A percentile compares a stretch with the other conserved stretches of the same genome.
Conservation (phyloP, 306 rosid species). For the Elaeagnus macrophylla region DNA sequence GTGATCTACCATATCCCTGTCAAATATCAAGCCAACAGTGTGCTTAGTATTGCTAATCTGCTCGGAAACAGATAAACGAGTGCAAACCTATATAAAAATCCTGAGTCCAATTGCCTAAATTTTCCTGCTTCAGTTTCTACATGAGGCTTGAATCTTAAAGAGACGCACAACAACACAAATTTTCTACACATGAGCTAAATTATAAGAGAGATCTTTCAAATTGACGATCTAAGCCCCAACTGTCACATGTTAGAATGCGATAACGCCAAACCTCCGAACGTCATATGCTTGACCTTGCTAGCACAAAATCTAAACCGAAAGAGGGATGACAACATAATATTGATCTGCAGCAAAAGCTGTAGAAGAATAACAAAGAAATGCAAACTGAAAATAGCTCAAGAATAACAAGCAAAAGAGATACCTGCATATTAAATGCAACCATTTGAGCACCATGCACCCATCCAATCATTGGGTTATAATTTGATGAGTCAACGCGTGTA, state of each 20-base stretch:
- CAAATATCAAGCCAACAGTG: constrained; percentile 18
- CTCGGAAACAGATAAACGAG: no score
- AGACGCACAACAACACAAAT: neutral
- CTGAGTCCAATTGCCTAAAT: neutral
- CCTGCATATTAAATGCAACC: constrained; percentile 99
- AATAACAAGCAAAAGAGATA: constrained; percentile 13
- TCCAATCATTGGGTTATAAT: constrained; percentile 89
- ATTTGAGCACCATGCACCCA: constrained; percentile 98
- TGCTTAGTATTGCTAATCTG: neutral
- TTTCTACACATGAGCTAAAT: neutral
- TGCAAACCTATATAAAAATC: neutral
- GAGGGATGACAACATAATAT: neutral
- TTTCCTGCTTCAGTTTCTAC: neutral
- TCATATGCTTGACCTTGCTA: neutral
- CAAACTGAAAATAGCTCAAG: neutral
- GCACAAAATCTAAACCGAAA: neutral
- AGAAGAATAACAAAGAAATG: neutral
- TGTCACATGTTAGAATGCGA: constrained; percentile 2
- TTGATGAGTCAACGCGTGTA: constrained; percentile 81
- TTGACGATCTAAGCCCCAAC: neutral
- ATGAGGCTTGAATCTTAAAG: neutral
- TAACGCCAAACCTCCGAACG: neutral
- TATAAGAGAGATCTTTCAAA: neutral
- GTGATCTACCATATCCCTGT: constrained; percentile 91
- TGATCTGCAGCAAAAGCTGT: neutral